Evolutionary conservation across 2,329 filamentous ascomycete genomes (phyloP), one percentile per base, ranked within the genome.

Genomic region (Lizonia empirigonia): DNA sequence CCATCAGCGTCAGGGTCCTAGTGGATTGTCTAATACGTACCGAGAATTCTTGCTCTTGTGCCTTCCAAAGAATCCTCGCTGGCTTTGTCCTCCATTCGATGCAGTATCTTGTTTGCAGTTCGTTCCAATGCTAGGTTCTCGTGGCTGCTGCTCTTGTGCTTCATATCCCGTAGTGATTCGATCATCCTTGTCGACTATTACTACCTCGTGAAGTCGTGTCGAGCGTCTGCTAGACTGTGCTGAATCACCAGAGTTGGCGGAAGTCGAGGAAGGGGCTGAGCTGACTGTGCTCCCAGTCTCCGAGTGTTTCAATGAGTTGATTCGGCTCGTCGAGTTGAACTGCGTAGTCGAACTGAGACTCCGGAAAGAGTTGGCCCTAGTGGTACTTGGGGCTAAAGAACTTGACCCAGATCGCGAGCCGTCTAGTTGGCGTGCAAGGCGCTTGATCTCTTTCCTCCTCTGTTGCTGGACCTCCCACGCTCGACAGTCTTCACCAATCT

Each of bases 51-150:
- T 63, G 61, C 56, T 54, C 59, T 65, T 50, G 61, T 64, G 40
- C 60, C 64, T 59, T 71, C 68, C 59, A 71, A 57, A 49, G 68
- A 68, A 36, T 69, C 65, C 51, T 67, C 67, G 52, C 58, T 65
- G 56, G 63, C 62, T 47, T 65, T 67, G 59, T 67, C 68, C 55
- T 71, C 64, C 61, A 71, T 69, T 29, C 58, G 66, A 56, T 70
- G 67, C 3, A 71, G 56, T 34, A 69, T 68, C 56, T 68, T 64
- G 29, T 55, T 63, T 32, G 66, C 62, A 33, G 68, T 68, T 37
- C 62, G 59, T 50, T 71, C 67, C 48, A 66, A 55, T 16, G 55
- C 56, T 39, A 66, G 58, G 26, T 53, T 59, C 53, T 71, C 64
- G 63, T 70, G 65, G 35, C 59, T 64, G 54, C 52, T 55, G 55